These are phyloP conservation scores for Boletus rubescentipes DNA, from an alignment of 768 basidiomycete species.

Conservation along the genomic window DNA sequence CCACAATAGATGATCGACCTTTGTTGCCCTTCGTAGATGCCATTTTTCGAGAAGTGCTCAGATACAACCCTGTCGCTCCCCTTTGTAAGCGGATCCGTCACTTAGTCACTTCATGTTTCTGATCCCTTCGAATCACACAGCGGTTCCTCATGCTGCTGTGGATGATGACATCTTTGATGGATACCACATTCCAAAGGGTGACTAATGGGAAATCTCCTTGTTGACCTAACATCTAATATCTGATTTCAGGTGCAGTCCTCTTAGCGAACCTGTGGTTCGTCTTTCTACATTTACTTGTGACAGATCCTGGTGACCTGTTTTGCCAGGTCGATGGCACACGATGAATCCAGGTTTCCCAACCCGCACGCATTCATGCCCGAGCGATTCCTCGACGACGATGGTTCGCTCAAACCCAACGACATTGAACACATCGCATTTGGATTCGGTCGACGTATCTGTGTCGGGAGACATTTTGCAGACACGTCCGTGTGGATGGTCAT, in stretches of 20 bases:
- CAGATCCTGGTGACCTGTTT: not conserved
- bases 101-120: too few relatives aligned
- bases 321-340: not conserved
- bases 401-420: conserved; percentile 4
- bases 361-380: not conserved
- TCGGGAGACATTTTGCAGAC: conserved; percentile 13
- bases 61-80: conserved; percentile 5
- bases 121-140: not conserved
- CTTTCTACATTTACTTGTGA: not conserved
- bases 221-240: not conserved
- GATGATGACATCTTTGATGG: conserved; percentile 19
- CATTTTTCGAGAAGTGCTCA: conserved; percentile 31
- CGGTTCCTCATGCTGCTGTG: conserved; percentile 4
- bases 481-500: not conserved
- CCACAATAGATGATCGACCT: conserved; percentile 11
- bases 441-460: conserved; percentile 23
- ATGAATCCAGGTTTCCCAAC: not conserved
- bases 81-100: not conserved
- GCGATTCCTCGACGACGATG: not conserved
- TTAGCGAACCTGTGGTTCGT: conserved; percentile 30
- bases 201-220: not conserved
- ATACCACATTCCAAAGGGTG: conserved; percentile 39
- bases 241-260: conserved; percentile 15
- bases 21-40: conserved; percentile 37
- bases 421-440: conserved; percentile 12